Conservation (phyloP, 129 eudicot species). For the Silybum marianum region DNA sequence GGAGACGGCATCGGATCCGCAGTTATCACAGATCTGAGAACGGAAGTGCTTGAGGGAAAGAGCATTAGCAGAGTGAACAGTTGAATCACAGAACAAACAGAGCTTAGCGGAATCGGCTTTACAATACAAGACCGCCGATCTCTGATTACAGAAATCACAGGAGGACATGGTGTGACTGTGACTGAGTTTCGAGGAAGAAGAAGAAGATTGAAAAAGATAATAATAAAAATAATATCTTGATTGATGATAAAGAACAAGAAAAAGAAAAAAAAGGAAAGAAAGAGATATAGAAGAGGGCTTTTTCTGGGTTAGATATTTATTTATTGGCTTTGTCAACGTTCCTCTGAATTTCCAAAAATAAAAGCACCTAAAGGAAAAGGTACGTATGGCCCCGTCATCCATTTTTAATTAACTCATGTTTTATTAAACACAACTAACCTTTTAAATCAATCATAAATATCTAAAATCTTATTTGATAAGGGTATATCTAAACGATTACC, state of each 20-base stretch:
- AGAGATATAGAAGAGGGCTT: background rate
- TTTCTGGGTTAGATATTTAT: background rate
- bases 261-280: background rate
- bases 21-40: constrained; percentile 83
- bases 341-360: background rate
- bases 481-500: too few species aligned
- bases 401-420: too few species aligned
- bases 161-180: constrained; percentile 14
- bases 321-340: background rate
- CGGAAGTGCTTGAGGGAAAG: constrained; percentile 81
- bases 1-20: constrained; percentile 59
- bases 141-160: constrained; percentile 77
- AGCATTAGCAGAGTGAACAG: constrained; percentile 91
- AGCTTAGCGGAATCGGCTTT: constrained; percentile 88
- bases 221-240: background rate
- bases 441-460: too few species aligned
- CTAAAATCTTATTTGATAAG: too few species aligned
- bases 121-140: constrained; percentile 67
- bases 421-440: too few species aligned
- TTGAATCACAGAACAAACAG: constrained; percentile 72
- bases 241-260: background rate
- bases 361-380: too few species aligned
- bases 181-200: too few species aligned
- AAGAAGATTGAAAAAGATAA: background rate
- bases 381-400: too few species aligned